Base-by-base conservation (phyloP, 2,329 filamentous ascomycete genomes). In the Emergomyces orientalis region DNA sequence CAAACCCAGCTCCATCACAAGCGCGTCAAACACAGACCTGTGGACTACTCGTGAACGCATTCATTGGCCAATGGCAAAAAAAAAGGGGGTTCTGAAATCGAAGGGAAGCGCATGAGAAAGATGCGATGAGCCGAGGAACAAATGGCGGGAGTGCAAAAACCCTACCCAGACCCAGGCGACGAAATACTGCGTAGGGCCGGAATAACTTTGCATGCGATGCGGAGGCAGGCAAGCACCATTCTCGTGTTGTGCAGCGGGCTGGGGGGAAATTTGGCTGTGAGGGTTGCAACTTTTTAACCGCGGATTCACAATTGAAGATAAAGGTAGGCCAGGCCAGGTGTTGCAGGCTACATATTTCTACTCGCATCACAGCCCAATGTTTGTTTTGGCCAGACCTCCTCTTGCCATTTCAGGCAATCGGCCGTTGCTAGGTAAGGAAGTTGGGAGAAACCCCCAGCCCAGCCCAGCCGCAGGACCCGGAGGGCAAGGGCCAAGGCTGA, bases 1-100 rank as follows among this genome's bases (percentile, higher is more conserved):
- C 47, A 39, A 22, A 55, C 3, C 57, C 55, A 34, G 32, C 8
- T 59, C 61, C 61, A 63, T 59, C 39, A 39, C 55, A 34, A 25
- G 54, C 32, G n/a, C 25, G 37, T 45, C 60, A 61, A 61, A 51
- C 22, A 27, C 22, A 45, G 19, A 25, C 14, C 34, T n/a, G 22
- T 7, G 47, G 2, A 25, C 47, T n/a, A n/a, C n/a, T n/a, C 9
- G 4, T 14, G 25, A 43, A 45, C 19, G n/a, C 32, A 47, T 43
- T 30, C 59, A 61, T 61, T 61, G 62, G 62, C 59, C 62, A 61
- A 63, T 61, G 56, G 56, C 51, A 62, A 30, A 30, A 30, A 34
- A 61, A 49, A 27, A 19, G 54, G 43, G 11, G 34, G 27, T 17
- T 27, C 49, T 61, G 51, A 43, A n/a, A 62, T 43, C 45, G 25